Evolutionary conservation across 106 monocot species (phyloP).

Genomic region (Allium cepa): DNA sequence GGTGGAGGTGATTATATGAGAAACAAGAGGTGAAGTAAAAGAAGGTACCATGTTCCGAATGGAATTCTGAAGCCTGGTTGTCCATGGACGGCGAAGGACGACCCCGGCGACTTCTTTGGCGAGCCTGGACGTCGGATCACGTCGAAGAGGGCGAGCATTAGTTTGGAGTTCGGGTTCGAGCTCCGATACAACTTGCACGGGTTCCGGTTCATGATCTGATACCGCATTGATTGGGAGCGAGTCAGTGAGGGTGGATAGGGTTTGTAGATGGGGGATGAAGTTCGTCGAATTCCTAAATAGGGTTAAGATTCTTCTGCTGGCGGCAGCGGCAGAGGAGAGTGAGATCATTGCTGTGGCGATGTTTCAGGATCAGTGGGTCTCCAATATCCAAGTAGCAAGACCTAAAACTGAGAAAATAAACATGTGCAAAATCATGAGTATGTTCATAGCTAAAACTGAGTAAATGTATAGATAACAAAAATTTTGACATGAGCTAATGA

Average conservation of each 20-base stretch:
- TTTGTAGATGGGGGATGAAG: neutral
- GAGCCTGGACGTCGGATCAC: constrained; percentile 4
- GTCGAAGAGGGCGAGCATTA: neutral
- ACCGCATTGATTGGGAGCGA: neutral
- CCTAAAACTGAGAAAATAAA: no score
- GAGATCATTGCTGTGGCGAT: neutral
- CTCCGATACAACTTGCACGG: neutral
- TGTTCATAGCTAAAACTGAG: no score
- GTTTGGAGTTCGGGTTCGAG: neutral
- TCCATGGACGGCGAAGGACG: constrained; percentile 82
- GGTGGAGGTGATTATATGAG: constrained; percentile 44
- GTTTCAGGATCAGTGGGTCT: neutral
- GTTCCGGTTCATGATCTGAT: neutral
- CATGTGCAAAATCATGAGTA: no score
- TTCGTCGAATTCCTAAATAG: neutral
- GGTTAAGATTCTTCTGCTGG: neutral
- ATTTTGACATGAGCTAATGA: no score
- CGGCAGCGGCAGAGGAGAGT: neutral
- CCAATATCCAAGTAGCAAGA: no score
- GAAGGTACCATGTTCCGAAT: constrained; percentile 56
- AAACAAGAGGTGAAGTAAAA: constrained; percentile 54
- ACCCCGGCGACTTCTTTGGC: constrained; percentile 59
- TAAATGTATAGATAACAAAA: no score
- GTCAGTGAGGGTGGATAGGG: neutral
- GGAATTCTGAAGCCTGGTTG: constrained; percentile 94